A percentile compares a stretch with the other conserved stretches of the same genome.
phyloP scores from a whole-genome alignment of 345 rosid genomes.

The Clarkia xantiana region DNA sequence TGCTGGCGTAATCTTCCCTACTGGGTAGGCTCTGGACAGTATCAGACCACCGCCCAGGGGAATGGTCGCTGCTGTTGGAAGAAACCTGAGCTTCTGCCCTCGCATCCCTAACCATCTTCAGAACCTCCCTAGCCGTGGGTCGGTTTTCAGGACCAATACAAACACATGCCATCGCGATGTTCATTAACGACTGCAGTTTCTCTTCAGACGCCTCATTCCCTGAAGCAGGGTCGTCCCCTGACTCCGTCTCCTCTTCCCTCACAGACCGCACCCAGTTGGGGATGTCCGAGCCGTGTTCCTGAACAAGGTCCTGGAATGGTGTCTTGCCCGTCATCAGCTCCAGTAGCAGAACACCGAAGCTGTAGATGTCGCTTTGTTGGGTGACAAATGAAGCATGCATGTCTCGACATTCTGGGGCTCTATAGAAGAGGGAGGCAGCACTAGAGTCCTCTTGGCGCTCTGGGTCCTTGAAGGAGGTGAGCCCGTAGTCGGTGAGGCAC shows the following conservation, averaged over 20 bases:
- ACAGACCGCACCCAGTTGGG: constrained; percentile 87
- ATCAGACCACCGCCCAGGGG: constrained; percentile 95
- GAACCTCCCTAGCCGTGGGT: constrained; percentile 66
- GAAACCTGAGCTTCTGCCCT: constrained; percentile 80
- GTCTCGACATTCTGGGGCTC: constrained; percentile 78
- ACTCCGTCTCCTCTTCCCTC: constrained; percentile 83
- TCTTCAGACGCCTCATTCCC: constrained; percentile 77
- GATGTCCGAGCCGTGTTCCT: constrained; percentile 80
- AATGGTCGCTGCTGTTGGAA: constrained; percentile 86
- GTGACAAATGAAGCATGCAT: constrained; percentile 35
- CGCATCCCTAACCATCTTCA: constrained; percentile 81
- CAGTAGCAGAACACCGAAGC: constrained; percentile 80
- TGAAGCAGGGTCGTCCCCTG: constrained; percentile 77
- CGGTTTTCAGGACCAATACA: constrained; percentile 54
- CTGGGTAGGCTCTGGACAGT: constrained; percentile 79
- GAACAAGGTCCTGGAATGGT: constrained; percentile 87
- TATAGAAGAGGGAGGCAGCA: constrained; percentile 62
- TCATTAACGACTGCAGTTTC: constrained; percentile 74
- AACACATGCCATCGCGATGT: constrained; percentile 68
- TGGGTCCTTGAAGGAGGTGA: constrained; percentile 52
- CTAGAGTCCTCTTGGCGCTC: constrained; percentile 55
- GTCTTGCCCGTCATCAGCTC: constrained; percentile 95
- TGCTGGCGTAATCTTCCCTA: constrained; percentile 77
- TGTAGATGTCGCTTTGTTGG: constrained; percentile 81
- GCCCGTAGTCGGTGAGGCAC: constrained; percentile 83